A percentile compares a stretch with the other conserved stretches of the same genome.
phyloP scores from a whole-genome alignment of 2,329 filamentous ascomycete genomes.

The Fusarium circinatum region DNA sequence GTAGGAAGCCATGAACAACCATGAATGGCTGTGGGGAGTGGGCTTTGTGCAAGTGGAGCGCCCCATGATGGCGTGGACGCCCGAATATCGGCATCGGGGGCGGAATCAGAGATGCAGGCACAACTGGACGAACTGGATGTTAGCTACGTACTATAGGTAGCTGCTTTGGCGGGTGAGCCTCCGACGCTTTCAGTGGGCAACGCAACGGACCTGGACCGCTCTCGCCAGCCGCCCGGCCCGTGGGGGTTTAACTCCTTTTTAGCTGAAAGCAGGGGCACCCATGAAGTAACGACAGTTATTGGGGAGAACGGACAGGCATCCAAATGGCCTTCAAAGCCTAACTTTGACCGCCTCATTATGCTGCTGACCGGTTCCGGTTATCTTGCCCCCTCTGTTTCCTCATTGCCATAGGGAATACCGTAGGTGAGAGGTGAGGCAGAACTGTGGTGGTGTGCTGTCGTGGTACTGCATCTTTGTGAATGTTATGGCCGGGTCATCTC shows the following conservation, averaged over 20 bases:
- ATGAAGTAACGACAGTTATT: slow-evolving; percentile 5
- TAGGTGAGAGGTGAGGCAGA: background rate
- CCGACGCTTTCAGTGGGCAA: slow-evolving; percentile 21
- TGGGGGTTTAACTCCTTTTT: background rate
- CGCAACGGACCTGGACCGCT: slow-evolving; percentile 1
- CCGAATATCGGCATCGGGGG: slow-evolving; percentile 35
- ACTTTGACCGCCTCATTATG: slow-evolving; percentile 28
- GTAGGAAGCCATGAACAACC: slow-evolving; percentile 33
- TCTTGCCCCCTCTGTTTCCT: slow-evolving; percentile 22
- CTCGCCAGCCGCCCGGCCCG: background rate
- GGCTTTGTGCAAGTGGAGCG: slow-evolving; percentile 14
- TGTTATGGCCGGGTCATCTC: slow-evolving; percentile 12
- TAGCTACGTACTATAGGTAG: background rate
- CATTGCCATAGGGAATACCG: background rate
- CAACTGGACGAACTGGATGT: background rate
- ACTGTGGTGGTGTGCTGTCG: background rate
- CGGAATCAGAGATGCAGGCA: background rate
- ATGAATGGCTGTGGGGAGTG: slow-evolving; percentile 21
- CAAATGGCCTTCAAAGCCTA: background rate
- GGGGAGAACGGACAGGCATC: slow-evolving; percentile 8
- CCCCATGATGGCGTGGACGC: slow-evolving; percentile 1
- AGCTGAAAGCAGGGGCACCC: slow-evolving; percentile 29
- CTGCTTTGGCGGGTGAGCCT: slow-evolving; percentile 1
- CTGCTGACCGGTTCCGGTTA: slow-evolving; percentile 25
- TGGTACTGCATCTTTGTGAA: background rate